Evolutionary conservation across 768 basidiomycete species (phyloP).

Genomic region (Lactarius akahatsu): DNA sequence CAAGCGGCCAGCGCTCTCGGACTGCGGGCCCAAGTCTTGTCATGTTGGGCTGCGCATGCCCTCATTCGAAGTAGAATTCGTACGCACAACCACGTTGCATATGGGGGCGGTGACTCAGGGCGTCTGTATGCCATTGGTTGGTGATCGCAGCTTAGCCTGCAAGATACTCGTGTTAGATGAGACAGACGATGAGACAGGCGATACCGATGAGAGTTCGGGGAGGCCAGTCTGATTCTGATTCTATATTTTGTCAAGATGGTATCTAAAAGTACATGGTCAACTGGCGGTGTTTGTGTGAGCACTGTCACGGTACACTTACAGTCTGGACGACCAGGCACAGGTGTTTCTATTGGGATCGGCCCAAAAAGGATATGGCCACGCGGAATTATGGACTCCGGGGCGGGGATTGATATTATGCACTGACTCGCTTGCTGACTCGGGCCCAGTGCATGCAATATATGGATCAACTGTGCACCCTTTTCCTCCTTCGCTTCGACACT

Average conservation of each 20-base stretch:
- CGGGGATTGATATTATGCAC: conserved; percentile 4
- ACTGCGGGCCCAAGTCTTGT: background rate
- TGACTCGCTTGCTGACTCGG: too few relatives aligned
- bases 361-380: background rate
- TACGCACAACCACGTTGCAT: background rate
- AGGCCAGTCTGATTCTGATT: background rate
- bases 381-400: conserved; percentile 15
- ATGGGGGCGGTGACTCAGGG: background rate
- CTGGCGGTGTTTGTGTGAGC: too few relatives aligned
- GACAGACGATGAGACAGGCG: background rate
- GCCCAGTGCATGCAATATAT: background rate
- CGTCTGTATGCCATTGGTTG: background rate
- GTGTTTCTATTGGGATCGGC: background rate
- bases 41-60: background rate
- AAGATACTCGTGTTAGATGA: background rate
- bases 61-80: background rate
- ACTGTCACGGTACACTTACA: too few relatives aligned
- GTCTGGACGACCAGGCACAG: too few relatives aligned
- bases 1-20: conserved; percentile 11
- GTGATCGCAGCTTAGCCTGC: background rate
- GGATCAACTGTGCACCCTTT: background rate
- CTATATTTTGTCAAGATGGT: background rate
- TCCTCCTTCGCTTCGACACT: background rate
- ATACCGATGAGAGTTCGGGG: background rate
- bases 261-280: background rate